A percentile compares a stretch with the other conserved stretches of the same genome.
phyloP scores from a whole-genome alignment of 2,329 filamentous ascomycete species.

The Botrytis pseudocinerea region DNA sequence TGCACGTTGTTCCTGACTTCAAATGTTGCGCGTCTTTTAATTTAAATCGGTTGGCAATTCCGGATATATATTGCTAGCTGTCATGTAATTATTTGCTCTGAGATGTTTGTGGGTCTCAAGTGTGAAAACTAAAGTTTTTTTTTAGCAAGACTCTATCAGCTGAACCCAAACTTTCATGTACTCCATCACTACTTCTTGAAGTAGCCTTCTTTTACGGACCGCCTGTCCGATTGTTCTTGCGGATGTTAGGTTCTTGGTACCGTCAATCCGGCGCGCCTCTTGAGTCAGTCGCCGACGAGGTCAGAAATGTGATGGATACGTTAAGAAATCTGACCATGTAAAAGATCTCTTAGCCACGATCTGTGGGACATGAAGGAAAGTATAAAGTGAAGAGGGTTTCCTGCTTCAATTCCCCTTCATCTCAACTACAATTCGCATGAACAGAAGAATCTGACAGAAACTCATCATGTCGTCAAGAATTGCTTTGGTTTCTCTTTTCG shows the following conservation, averaged over 20 bases:
- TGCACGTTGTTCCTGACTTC: not conserved
- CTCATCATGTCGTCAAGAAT: slow-evolving; percentile 11
- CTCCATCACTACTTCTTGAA: not conserved
- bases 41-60: not conserved
- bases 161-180: not conserved
- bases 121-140: not conserved
- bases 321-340: not conserved
- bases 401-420: not conserved
- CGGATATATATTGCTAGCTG: not conserved
- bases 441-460: not conserved
- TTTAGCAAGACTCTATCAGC: not conserved
- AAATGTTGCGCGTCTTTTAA: slow-evolving; percentile 10
- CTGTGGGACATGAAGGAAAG: not conserved
- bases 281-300: slow-evolving; percentile 4
- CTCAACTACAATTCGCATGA: not conserved
- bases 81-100: not conserved
- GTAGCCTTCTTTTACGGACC: slow-evolving; percentile 3
- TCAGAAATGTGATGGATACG: not conserved
- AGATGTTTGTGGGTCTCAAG: not conserved
- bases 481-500: slow-evolving; percentile 45
- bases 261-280: slow-evolving; percentile 17
- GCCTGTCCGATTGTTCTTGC: not conserved
- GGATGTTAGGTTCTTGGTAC: slow-evolving; percentile 13
- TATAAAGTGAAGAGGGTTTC: not conserved
- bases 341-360: not conserved